Evolutionary conservation across 2,329 filamentous ascomycete genomes (phyloP), one percentile per base, ranked within the genome.

Genomic region (Aspergillus tubingensis): DNA sequence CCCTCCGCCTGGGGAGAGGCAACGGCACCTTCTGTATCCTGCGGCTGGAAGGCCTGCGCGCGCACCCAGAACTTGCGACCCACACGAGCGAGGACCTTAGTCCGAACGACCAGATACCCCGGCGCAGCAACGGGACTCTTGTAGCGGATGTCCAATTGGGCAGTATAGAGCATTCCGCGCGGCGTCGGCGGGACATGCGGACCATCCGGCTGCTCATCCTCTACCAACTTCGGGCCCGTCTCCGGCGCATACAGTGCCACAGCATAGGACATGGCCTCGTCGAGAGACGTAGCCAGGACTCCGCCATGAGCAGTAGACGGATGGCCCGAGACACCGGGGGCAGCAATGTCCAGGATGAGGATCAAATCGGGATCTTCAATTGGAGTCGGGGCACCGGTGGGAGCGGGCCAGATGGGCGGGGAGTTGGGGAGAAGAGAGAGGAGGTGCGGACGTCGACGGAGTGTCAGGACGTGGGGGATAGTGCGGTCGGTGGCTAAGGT

Each of bases 231-330:
- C 19, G 27, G 48, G 47, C 55, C 62, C 36, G 48, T 58, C 54
- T 49, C 51, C 44, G 61, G 64, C 21, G 63, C 59, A 57, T 62
- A 60, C 32, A 67, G 44, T 6, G 63, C 59, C 39, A 78, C 70
- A 11, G 73, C 72, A 13, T 78, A 61, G 1, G 77, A 78, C 76
- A 80, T 79, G 23, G 75, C 71, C 66, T 81, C 79, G 58, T 81
- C 79, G 23, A 81, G 47, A 3, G 57, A 49, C 7, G 62, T 63
- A 5, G 62, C 62, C 53, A 63, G 44, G 23, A 63, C 59, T 11
- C 62, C 62, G 4, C 62, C 62, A 44, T 63, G 62, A 19, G 56
- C 62, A 3, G 57, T 63, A 7, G 49, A 51, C 11, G 62, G 59
- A 39, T 63, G 62, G 2, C 62, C 62, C 8, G 55, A 63, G 1